Evolutionary conservation across 257 asterid genomes (phyloP), one percentile per base, ranked within the genome.

Genomic region (Primulina huaijiensis): DNA sequence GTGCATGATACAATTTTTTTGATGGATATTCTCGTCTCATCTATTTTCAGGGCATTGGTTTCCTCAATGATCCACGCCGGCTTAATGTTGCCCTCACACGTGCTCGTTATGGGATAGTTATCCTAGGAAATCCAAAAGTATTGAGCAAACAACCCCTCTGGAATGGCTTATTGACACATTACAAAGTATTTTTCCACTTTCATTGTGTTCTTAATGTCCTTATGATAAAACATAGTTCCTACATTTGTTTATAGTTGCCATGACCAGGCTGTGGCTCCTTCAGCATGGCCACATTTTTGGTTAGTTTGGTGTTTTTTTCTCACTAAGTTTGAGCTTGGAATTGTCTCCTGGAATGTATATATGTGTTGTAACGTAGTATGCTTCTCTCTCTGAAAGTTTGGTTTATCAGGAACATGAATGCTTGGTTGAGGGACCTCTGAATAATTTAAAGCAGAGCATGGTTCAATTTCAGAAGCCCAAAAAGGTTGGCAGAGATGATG

Each of bases 41-140:
- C 25, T 55, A 53, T 69, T 35, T 61, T 37, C 83, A 91, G 99
- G 97, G 99, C 65, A 94, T 91, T 77, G 98, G 98, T 79, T 94
- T 94, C 76, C 97, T 94, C 76, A 94, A 94, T 79, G 99, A 94
- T 77, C 99, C 99, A 29, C 93, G 97, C 21, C 88, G 97, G 70
- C 99, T 94, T 69, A 94, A 91, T 83, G 99, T 94, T 62, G 98
- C 99, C 58, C 96, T 94, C 62, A 94, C 99, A 33, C 98, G 99
- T 79, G 99, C 98, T 79, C 98, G 95, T 61, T 94, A 94, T 84
- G 99, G 99, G 69, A 89, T 91, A 60, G 99, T 94, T 71, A 86
- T 94, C 72, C 74, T 94, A 80, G 99, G 99, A 78, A 94, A 94
- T 74, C 99, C 99, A 30, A 91, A 94, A 85, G 99, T 94, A 76